Conservation (phyloP, 116 monocot genomes). For the Zostera marina region DNA sequence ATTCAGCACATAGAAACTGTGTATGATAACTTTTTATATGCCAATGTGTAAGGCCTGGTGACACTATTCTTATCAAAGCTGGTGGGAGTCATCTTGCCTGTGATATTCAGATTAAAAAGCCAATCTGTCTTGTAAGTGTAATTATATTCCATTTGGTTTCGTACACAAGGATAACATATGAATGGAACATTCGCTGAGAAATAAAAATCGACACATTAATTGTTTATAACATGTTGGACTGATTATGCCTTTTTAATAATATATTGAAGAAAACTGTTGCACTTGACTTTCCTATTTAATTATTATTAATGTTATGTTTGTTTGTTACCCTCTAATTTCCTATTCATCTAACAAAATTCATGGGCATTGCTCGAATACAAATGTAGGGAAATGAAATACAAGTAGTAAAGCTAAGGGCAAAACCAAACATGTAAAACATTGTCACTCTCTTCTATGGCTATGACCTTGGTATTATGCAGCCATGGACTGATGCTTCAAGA, state of each 20-base stretch:
- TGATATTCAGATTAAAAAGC: conserved; percentile 89
- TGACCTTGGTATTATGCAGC: too few species aligned
- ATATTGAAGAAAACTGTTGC: too few species aligned
- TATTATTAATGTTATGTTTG: not conserved
- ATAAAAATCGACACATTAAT: too few species aligned
- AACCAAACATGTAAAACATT: too few species aligned
- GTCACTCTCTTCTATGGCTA: too few species aligned
- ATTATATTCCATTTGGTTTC: not conserved
- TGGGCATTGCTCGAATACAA: too few species aligned
- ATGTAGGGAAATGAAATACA: too few species aligned
- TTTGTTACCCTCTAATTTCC: not conserved
- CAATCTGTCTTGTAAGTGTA: conserved; percentile 83
- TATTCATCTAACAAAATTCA: not conserved
- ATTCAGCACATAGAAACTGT: too few species aligned
- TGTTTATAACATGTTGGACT: too few species aligned
- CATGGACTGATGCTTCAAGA: too few species aligned
- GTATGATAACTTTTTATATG: not conserved
- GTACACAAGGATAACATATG: not conserved
- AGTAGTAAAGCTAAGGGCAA: too few species aligned
- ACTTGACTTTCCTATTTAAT: not conserved
- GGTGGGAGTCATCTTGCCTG: conserved; percentile 57
- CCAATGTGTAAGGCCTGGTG: conserved; percentile 61
- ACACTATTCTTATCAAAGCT: conserved; percentile 80
- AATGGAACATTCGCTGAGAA: too few species aligned
- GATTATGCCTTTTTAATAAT: not conserved